Percentiles rank a stretch among this genome's conserved stretches.
Conservation (phyloP, 306 rosid species). For the Abrus pulchellus region DNA sequence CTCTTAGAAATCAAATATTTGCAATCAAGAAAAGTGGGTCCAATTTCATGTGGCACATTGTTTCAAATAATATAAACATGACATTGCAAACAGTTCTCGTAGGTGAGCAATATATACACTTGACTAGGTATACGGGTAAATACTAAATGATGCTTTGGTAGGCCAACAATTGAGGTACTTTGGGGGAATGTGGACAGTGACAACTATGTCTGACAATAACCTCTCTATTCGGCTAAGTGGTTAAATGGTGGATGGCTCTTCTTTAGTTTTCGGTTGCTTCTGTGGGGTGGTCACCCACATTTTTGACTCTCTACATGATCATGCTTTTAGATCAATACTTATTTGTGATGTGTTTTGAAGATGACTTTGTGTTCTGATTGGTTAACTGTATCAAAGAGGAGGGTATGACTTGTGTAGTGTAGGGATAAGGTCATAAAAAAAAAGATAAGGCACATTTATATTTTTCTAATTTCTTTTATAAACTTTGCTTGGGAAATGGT, state of each 20-base stretch:
- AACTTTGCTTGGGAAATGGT: background rate
- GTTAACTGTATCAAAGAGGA: constrained; percentile 1
- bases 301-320: constrained; percentile 34
- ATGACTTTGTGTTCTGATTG: constrained; percentile 33
- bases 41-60: constrained; percentile 47
- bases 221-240: constrained; percentile 59
- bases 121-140: constrained; percentile 56
- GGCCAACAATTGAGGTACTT: constrained; percentile 66
- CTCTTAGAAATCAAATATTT: constrained; percentile 14
- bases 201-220: constrained; percentile 58
- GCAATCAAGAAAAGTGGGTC: constrained; percentile 53
- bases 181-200: constrained; percentile 55
- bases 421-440: background rate
- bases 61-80: constrained; percentile 42
- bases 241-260: constrained; percentile 52
- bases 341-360: constrained; percentile 19
- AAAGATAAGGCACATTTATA: background rate
- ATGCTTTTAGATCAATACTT: constrained; percentile 16
- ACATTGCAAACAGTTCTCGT: constrained; percentile 41
- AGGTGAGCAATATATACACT: constrained; percentile 57
- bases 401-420: background rate
- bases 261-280: constrained; percentile 45
- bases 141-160: constrained; percentile 58
- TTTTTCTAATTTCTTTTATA: constrained; percentile 3
- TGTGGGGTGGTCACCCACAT: constrained; percentile 57